Evolutionary conservation across 805 yeast genomes (phyloP).

Genomic region (Candida oleophila): DNA sequence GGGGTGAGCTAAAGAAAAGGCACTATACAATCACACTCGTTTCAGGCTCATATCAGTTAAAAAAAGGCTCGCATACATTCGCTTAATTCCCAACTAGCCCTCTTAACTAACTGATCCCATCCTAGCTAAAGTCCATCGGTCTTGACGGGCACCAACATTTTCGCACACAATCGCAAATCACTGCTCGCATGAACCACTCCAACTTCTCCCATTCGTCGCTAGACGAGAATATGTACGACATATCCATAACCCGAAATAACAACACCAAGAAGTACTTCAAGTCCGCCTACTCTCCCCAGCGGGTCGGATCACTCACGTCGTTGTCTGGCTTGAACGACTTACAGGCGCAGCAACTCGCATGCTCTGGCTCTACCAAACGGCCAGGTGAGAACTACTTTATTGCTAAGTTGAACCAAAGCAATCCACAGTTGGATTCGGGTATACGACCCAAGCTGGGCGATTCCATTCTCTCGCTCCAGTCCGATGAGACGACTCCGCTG

Average conservation of each 20-base stretch:
- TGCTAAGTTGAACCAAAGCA: conserved; percentile 25
- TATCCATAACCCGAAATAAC: conserved; percentile 12
- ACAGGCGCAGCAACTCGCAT: background rate
- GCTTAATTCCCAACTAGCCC: background rate
- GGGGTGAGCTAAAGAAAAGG: background rate
- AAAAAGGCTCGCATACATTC: background rate
- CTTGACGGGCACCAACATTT: no score
- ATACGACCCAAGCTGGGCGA: conserved; percentile 32
- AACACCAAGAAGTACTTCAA: conserved; percentile 17
- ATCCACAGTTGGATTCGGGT: conserved; percentile 15
- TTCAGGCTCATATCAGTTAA: background rate
- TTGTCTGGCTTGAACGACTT: conserved; percentile 17
- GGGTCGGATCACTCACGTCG: conserved; percentile 28
- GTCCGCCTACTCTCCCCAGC: conserved; percentile 16
- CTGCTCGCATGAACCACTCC: conserved; percentile 18
- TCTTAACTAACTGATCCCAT: background rate
- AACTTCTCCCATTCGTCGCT: conserved; percentile 20
- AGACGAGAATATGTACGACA: conserved; percentile 28
- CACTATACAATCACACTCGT: background rate
- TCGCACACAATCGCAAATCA: no score
- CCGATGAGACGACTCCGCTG: conserved; percentile 30
- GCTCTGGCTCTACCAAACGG: conserved; percentile 21
- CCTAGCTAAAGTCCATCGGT: no score
- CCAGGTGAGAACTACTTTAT: conserved; percentile 40
- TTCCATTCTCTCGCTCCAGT: conserved; percentile 30